A percentile compares a stretch with the other conserved stretches of the same genome.
These are phyloP conservation scores for Aspergillus conjunctus DNA, from an alignment of 495 filamentous ascomycete genomes.

Conservation along the genomic window DNA sequence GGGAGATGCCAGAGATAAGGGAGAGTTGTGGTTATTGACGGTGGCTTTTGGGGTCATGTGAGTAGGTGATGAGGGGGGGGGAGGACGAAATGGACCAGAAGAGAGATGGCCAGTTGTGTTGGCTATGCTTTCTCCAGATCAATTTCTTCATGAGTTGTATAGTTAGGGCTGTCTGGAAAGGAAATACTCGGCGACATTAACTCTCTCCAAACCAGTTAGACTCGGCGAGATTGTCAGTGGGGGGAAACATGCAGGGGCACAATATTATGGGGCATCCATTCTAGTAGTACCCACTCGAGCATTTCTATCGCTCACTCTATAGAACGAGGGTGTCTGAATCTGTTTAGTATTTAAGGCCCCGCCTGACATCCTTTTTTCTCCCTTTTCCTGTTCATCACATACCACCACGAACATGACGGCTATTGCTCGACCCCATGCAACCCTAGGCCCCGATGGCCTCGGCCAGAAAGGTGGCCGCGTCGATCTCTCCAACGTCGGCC, in stretches of 20 bases:
- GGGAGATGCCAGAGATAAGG: constrained; percentile 40
- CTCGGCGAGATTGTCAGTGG: too few species aligned
- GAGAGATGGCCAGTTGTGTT: background rate
- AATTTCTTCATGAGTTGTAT: too few species aligned
- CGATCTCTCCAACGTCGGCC: constrained; percentile 17
- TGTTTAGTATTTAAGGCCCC: background rate
- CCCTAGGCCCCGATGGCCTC: constrained; percentile 18
- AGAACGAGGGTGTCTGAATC: too few species aligned
- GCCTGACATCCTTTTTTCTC: background rate
- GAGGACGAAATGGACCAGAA: background rate
- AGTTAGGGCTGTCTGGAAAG: too few species aligned
- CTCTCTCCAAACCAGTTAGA: too few species aligned
- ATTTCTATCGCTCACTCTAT: too few species aligned
- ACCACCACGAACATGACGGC: background rate
- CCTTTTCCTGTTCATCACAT: background rate
- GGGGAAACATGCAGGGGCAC: too few species aligned
- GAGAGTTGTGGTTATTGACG: constrained; percentile 45
- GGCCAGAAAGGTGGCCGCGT: constrained; percentile 32
- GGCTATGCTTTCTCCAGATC: too few species aligned
- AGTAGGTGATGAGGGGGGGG: constrained; percentile 37
- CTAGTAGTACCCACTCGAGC: too few species aligned
- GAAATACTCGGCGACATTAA: too few species aligned
- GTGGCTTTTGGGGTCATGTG: constrained; percentile 42
- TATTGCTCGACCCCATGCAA: background rate
- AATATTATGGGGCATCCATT: too few species aligned